Evolutionary conservation across 805 yeast genomes (phyloP), one percentile per base, ranked within the genome.

Genomic region (Barnettozyma populi): DNA sequence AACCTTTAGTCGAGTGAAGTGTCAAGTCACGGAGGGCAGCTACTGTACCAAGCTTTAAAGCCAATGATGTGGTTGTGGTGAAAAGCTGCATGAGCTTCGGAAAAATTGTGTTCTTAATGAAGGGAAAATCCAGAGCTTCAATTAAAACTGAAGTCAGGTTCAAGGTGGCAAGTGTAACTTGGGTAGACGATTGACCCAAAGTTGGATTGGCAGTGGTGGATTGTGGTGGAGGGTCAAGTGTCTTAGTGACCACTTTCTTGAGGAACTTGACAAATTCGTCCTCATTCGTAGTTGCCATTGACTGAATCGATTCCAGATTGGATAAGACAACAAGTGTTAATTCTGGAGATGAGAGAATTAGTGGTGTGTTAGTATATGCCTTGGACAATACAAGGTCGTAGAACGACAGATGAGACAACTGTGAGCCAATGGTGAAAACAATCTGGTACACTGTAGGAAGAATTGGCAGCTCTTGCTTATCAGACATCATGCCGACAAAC

Each of bases 1-100:
- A 73, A 6, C 80, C 75, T 51, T 81, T 80, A 19, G 73, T 69
- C 19, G 71, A 75, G n/a, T 49, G 44, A 1, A 23, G 31, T 16
- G 86, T 75, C 57, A 90, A 66, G 41, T 68, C 59, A 13, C 76
- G 72, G 56, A 90, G 81, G 1, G 86, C 73, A 18, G 73, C 68
- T 20, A 89, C 71, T 2, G 94, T 78, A 14, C 79, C 73, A 16
- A 84, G 69, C 59, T 94, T 92, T 24, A 94, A 85, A 5, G 86
- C 80, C 31, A 90, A 70, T 25, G 94, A 80, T 0, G 90, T 87
- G 1, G 99, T 94, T 40, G 88, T 84, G 35, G 89, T 78, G 66
- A 92, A 94, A 7, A 88, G 75, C 40, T 74, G 75, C 40, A 88
- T 77, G 16, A 89, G 70, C 40, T 80, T 67, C 2, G 96, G 95